Percentiles rank a stretch among this genome's conserved stretches.
Evolutionary conservation across 2,329 filamentous ascomycete genomes (phyloP).

Genomic region (Teratosphaeria destructans): DNA sequence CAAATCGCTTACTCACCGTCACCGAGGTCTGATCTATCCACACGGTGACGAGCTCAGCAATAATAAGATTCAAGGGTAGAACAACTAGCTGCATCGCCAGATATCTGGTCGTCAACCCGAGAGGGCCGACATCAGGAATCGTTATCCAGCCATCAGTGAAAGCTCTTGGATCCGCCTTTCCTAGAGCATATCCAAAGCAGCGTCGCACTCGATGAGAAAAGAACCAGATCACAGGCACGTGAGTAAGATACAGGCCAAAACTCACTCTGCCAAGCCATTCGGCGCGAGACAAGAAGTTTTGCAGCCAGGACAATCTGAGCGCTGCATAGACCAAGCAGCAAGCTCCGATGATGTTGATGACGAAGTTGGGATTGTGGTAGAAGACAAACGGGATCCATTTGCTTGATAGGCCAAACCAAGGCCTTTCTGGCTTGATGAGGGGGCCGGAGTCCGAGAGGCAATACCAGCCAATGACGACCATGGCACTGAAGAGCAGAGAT

Average conservation of each 20-base stretch:
- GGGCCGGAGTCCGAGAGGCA: constrained; percentile 1
- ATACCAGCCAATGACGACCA: constrained; percentile 40
- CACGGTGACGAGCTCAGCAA: constrained; percentile 47
- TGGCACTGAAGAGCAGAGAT: constrained; percentile 22
- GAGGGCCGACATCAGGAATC: constrained; percentile 44
- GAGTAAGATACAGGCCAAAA: constrained; percentile 52
- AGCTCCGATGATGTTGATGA: constrained; percentile 33
- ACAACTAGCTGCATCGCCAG: constrained; percentile 46
- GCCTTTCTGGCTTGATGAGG: neutral
- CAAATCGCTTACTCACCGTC: constrained; percentile 33
- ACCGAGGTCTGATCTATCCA: constrained; percentile 47
- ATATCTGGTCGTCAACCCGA: constrained; percentile 43
- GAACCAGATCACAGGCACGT: constrained; percentile 44
- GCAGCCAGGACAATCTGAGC: constrained; percentile 36
- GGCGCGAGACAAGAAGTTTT: constrained; percentile 41
- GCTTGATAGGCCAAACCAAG: neutral
- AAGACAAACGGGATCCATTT: neutral
- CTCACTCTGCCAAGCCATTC: constrained; percentile 53
- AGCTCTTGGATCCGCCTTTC: constrained; percentile 27
- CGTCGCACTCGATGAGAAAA: constrained; percentile 45
- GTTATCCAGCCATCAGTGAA: constrained; percentile 43
- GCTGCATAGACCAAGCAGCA: constrained; percentile 44
- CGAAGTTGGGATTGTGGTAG: neutral
- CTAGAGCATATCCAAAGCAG: constrained; percentile 33
- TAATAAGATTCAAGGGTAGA: constrained; percentile 43